These are phyloP conservation scores for Geotrichum restrictum DNA, from an alignment of 1,139 yeast species.

Conservation along the genomic window DNA sequence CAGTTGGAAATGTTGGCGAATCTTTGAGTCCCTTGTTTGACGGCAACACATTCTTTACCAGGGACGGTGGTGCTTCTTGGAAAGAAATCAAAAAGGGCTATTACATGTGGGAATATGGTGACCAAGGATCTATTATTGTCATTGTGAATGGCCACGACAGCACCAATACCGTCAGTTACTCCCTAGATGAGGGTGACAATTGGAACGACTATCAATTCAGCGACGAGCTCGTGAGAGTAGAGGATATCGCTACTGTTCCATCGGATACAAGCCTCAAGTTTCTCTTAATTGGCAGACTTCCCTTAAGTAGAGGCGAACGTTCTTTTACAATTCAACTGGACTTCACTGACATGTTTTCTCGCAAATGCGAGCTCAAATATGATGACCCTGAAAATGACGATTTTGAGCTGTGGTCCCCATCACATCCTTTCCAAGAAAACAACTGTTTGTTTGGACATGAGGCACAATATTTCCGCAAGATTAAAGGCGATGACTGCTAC, in stretches of 20 bases:
- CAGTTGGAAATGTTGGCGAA: conserved; percentile 86
- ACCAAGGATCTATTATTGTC: conserved; percentile 82
- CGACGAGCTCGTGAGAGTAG: conserved; percentile 52
- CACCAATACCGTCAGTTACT: conserved; percentile 59
- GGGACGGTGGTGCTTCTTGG: conserved; percentile 92
- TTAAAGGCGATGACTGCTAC: conserved; percentile 64
- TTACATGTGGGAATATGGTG: conserved; percentile 94
- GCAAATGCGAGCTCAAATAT: conserved; percentile 69
- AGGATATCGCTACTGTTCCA: conserved; percentile 86
- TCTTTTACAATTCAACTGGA: conserved; percentile 57
- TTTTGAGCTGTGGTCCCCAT: conserved; percentile 79
- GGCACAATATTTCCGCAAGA: conserved; percentile 70
- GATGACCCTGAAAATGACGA: conserved; percentile 62
- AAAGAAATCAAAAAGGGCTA: conserved; percentile 67
- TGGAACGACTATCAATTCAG: conserved; percentile 70
- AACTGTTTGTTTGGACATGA: conserved; percentile 89
- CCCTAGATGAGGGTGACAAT: conserved; percentile 72
- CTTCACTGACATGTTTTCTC: conserved; percentile 56
- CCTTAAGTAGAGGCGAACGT: conserved; percentile 42
- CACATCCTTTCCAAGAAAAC: conserved; percentile 55
- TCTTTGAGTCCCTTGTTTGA: conserved; percentile 48
- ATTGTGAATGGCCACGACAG: conserved; percentile 56
- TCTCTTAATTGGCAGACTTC: conserved; percentile 47
- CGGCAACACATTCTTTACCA: conserved; percentile 68
- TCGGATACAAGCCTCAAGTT: conserved; percentile 82